Percentiles rank a stretch among this genome's conserved stretches.
These are phyloP conservation scores for Hymenoscyphus fraxineus DNA, from an alignment of 2,329 filamentous ascomycete genomes.

Conservation along the genomic window DNA sequence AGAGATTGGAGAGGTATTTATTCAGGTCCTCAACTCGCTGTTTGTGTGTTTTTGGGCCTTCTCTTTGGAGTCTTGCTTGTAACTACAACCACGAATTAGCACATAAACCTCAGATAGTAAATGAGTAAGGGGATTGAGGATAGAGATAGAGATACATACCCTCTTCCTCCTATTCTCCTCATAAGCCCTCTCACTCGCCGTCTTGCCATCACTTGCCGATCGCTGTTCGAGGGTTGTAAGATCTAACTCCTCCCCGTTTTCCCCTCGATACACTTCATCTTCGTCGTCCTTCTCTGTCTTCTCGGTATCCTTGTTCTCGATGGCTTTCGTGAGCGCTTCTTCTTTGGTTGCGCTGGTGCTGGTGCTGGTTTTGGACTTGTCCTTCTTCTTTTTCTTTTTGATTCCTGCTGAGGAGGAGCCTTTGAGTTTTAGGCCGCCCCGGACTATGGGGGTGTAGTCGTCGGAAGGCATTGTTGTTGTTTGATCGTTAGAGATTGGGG, in stretches of 20 bases:
- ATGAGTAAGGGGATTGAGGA: conserved; percentile 6
- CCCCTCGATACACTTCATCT: conserved; percentile 23
- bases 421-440: conserved; percentile 81
- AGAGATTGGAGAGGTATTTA: conserved; percentile 83
- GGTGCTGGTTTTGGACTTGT: background rate
- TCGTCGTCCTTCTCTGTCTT: conserved; percentile 5
- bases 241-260: conserved; percentile 31
- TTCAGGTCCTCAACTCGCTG: conserved; percentile 95
- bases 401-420: conserved; percentile 67
- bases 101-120: background rate
- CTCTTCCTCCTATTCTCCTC: conserved; percentile 79
- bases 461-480: conserved; percentile 59
- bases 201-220: conserved; percentile 53
- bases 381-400: conserved; percentile 43
- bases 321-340: conserved; percentile 28
- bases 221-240: conserved; percentile 34
- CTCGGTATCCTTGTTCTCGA: conserved; percentile 27
- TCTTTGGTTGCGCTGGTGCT: background rate
- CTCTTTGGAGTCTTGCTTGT: conserved; percentile 70
- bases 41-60: conserved; percentile 94
- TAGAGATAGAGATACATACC: conserved; percentile 47
- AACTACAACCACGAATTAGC: conserved; percentile 48
- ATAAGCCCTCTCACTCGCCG: conserved; percentile 75
- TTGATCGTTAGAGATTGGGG: background rate
- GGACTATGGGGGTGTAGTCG: conserved; percentile 64